A percentile compares a stretch with the other conserved stretches of the same genome.
Conservation (phyloP, 2,329 filamentous ascomycete species). For the Exophiala calicioides region DNA sequence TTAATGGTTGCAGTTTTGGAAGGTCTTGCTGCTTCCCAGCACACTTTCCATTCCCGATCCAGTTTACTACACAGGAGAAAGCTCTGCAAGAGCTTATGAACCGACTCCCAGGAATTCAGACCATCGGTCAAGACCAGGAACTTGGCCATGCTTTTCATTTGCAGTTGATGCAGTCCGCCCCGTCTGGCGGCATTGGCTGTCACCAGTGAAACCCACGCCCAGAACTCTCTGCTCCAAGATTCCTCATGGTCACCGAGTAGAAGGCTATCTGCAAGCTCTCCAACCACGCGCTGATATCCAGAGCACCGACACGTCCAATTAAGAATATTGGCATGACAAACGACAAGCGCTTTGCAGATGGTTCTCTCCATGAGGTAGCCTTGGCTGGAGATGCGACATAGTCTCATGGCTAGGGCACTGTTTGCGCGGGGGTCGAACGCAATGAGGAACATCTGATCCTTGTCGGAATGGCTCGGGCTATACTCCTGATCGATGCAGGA, state of each 20-base stretch:
- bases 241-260: slow-evolving; percentile 3
- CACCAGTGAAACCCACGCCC: slow-evolving; percentile 17
- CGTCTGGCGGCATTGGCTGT: slow-evolving; percentile 22
- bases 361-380: slow-evolving; percentile 7
- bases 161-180: slow-evolving; percentile 11
- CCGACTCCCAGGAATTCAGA: slow-evolving; percentile 8
- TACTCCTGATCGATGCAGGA: slow-evolving; percentile 12
- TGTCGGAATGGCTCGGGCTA: slow-evolving; percentile 3
- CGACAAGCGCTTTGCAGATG: slow-evolving; percentile 20
- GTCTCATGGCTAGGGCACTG: slow-evolving; percentile 18
- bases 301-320: slow-evolving; percentile 24
- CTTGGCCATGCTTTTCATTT: slow-evolving; percentile 16
- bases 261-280: slow-evolving; percentile 15
- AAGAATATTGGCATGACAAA: slow-evolving; percentile 23
- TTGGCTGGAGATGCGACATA: slow-evolving; percentile 8
- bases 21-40: slow-evolving; percentile 16
- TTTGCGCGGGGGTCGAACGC: slow-evolving; percentile 20
- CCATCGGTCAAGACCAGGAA: slow-evolving; percentile 2
- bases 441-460: slow-evolving; percentile 17
- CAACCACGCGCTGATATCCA: slow-evolving; percentile 14
- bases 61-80: slow-evolving; percentile 20
- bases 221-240: slow-evolving; percentile 7
- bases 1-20: no score
- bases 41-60: slow-evolving; percentile 19
- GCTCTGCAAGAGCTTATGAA: background rate